phyloP scores from a whole-genome alignment of 2,329 filamentous ascomycete species.

The Alternaria postmessia region DNA sequence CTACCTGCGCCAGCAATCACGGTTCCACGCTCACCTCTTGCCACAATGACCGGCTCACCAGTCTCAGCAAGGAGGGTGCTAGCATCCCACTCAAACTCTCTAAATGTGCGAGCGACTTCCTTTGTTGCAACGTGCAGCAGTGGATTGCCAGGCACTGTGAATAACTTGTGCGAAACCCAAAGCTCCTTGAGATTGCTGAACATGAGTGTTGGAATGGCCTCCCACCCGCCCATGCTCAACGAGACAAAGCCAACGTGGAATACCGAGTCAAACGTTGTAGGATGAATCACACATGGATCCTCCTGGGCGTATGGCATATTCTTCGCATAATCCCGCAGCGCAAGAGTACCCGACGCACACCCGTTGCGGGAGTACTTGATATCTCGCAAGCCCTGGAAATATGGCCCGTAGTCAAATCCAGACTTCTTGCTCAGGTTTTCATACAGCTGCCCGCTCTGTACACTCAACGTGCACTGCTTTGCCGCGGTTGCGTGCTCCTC shows the following conservation, averaged over 20 bases:
- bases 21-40: slow-evolving; percentile 13
- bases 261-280: slow-evolving; percentile 10
- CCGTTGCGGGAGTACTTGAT: slow-evolving; percentile 15
- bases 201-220: slow-evolving; percentile 8
- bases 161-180: slow-evolving; percentile 15
- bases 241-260: slow-evolving; percentile 14
- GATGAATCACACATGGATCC: slow-evolving; percentile 9
- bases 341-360: slow-evolving; percentile 9
- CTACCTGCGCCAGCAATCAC: slow-evolving; percentile 12
- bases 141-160: slow-evolving; percentile 8
- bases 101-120: slow-evolving; percentile 12
- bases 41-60: slow-evolving; percentile 11
- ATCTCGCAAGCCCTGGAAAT: slow-evolving; percentile 18
- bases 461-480: slow-evolving; percentile 10
- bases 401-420: slow-evolving; percentile 20
- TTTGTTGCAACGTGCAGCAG: slow-evolving; percentile 11
- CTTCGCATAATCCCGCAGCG: slow-evolving; percentile 8
- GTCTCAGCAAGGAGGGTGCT: slow-evolving; percentile 16
- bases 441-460: slow-evolving; percentile 17
- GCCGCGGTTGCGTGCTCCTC: slow-evolving; percentile 6
- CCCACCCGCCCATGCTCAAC: slow-evolving; percentile 15
- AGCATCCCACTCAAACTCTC: slow-evolving; percentile 17
- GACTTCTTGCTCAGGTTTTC: slow-evolving; percentile 7
- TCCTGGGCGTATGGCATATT: slow-evolving; percentile 12
- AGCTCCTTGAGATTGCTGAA: slow-evolving; percentile 11